Conservation (phyloP, 441 rosid species). For the Jatropha podagrica region DNA sequence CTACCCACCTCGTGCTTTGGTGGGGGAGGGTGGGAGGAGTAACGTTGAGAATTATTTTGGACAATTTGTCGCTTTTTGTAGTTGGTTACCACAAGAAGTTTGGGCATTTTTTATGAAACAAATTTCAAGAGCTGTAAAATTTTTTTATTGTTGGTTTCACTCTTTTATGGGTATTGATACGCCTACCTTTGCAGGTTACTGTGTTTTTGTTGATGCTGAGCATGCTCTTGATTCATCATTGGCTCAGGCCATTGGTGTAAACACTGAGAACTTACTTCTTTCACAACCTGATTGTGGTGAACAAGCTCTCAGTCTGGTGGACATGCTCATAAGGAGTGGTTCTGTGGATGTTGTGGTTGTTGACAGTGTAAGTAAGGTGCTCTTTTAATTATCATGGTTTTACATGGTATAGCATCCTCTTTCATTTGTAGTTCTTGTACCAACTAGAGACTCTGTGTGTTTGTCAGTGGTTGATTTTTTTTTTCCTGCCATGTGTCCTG, state of each 20-base stretch:
- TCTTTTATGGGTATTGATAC: slow-evolving; percentile 13
- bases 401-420: neutral
- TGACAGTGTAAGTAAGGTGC: slow-evolving; percentile 78
- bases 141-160: slow-evolving; percentile 2
- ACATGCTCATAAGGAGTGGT: slow-evolving; percentile 89
- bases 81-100: neutral
- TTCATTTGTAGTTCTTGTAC: slow-evolving; percentile 11
- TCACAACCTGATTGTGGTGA: slow-evolving; percentile 98
- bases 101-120: neutral
- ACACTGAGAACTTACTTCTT: slow-evolving; percentile 86
- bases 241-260: slow-evolving; percentile 82
- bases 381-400: slow-evolving; percentile 13
- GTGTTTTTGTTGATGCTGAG: slow-evolving; percentile 96
- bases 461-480: neutral
- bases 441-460: neutral
- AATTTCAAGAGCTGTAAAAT: neutral
- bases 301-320: slow-evolving; percentile 95
- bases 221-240: slow-evolving; percentile 93
- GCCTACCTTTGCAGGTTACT: slow-evolving; percentile 52
- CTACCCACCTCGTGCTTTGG: no score
- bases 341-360: slow-evolving; percentile 96
- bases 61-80: neutral
- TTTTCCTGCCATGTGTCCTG: neutral
- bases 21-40: neutral
- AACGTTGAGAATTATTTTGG: neutral